Evolutionary conservation across 2,329 filamentous ascomycete genomes (phyloP).

Genomic region (Penicillium aurantiogriseum): DNA sequence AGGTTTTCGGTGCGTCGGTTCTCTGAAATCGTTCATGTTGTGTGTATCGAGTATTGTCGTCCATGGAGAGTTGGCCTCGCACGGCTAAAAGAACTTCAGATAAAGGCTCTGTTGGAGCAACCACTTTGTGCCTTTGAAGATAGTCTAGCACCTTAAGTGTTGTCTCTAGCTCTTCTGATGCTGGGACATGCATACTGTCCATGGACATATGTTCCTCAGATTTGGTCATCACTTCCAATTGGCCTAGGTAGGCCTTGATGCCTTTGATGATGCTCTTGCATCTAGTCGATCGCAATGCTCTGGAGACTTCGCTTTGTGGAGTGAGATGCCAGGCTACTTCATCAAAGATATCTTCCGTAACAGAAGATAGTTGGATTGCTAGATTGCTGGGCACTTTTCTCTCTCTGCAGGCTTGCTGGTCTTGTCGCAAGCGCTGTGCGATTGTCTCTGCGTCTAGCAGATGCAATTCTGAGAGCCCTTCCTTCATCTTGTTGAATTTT

Average conservation of each 20-base stretch:
- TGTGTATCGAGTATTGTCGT: constrained; percentile 1
- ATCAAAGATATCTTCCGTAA: constrained; percentile 8
- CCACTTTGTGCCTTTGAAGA: constrained; percentile 14
- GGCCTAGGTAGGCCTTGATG: constrained; percentile 18
- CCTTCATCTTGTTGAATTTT: neutral
- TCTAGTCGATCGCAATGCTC: constrained; percentile 8
- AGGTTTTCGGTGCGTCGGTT: neutral
- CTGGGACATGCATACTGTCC: constrained; percentile 11
- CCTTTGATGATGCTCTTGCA: constrained; percentile 21
- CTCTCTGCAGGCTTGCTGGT: constrained; percentile 31
- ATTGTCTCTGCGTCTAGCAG: constrained; percentile 17
- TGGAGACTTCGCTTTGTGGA: constrained; percentile 11
- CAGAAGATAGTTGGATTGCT: constrained; percentile 17
- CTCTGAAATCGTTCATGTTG: neutral
- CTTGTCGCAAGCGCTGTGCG: constrained; percentile 18
- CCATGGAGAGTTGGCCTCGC: constrained; percentile 8
- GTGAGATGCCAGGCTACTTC: constrained; percentile 15
- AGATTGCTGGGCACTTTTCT: constrained; percentile 21
- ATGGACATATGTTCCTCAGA: neutral
- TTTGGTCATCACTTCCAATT: constrained; percentile 10
- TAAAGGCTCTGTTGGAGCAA: constrained; percentile 7
- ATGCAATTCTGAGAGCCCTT: neutral
- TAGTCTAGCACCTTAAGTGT: constrained; percentile 22
- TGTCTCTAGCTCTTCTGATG: constrained; percentile 12
- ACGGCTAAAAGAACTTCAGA: constrained; percentile 11